Percentiles rank a stretch among this genome's conserved stretches.
These are phyloP conservation scores for Globisporangium abappressorium DNA, from an alignment of 352 stramenopile species.

Conservation along the genomic window DNA sequence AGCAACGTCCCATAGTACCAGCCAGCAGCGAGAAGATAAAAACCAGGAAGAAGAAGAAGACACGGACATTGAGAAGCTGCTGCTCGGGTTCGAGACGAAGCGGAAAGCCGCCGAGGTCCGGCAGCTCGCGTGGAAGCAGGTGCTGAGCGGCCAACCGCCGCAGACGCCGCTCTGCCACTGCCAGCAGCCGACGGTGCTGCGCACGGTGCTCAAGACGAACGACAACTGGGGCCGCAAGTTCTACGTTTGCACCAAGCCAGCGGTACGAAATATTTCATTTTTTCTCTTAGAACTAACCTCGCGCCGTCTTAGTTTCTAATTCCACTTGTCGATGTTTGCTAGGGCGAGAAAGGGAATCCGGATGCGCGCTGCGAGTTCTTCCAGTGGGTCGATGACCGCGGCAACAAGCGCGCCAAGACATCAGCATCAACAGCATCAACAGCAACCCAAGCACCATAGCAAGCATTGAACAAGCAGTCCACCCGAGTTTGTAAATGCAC, in stretches of 20 bases:
- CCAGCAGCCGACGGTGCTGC: slow-evolving; percentile 62
- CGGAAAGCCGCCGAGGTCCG: slow-evolving; percentile 25
- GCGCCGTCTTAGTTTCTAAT: neutral
- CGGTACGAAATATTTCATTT: slow-evolving; percentile 25
- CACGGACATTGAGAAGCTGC: slow-evolving; percentile 13
- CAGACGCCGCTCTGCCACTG: slow-evolving; percentile 68
- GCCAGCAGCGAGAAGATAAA: neutral
- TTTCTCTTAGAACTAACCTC: neutral
- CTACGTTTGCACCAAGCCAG: slow-evolving; percentile 83
- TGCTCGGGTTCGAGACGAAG: slow-evolving; percentile 27
- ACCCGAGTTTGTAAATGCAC: neutral
- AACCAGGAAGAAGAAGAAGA: slow-evolving; percentile 3
- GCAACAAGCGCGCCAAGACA: slow-evolving; percentile 11
- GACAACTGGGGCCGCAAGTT: slow-evolving; percentile 86
- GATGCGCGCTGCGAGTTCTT: slow-evolving; percentile 86
- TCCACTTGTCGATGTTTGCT: neutral
- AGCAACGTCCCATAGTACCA: neutral
- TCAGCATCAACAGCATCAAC: neutral
- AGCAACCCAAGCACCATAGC: neutral
- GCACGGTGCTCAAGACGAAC: slow-evolving; percentile 73
- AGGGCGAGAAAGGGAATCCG: slow-evolving; percentile 79
- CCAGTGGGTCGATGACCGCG: slow-evolving; percentile 61
- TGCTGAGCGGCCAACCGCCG: slow-evolving; percentile 60
- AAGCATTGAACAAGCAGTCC: neutral
- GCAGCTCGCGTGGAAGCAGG: slow-evolving; percentile 57